Evolutionary conservation across 352 stramenopile genomes (phyloP), one percentile per base, ranked within the genome.

Genomic region (Pythium rishiriense): DNA sequence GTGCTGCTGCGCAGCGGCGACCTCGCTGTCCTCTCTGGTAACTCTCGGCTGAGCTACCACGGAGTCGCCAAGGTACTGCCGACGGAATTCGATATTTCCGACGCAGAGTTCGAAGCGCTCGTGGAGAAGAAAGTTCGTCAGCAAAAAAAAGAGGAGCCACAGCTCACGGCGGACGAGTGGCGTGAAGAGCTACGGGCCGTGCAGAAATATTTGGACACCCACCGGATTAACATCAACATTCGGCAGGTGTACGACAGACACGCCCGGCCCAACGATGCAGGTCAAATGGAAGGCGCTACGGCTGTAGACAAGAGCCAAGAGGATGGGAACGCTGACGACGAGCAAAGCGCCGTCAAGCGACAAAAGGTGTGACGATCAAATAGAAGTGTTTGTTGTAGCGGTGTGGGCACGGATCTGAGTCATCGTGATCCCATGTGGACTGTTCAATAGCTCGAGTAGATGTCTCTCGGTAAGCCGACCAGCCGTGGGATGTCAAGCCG

Each of bases 141-240:
- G 0, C 49, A 43, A 46, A 29, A 42, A n/a, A 42, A 63, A 14
- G 33, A 46, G 15, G 19, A 24, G 2, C 25, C 51, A 15, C 1
- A 53, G 21, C 4, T 5, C 29, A 56, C 28, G 26, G 64, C 24
- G 7, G 49, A 69, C 12, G 43, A 62, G 8, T 49, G 45, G 49
- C 51, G 59, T 10, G 72, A 81, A 10, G 72, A 89, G 10, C 72
- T 78, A 5, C 63, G 54, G 12, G 72, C 81, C 4, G 67, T 92
- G 31, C 63, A 58, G n/a, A 69, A 15, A 29, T 92, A 91, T 62
- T 58, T 93, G 31, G 67, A 63, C 35, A 62, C 69, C 11, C 76
- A 90, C 35, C 81, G 85, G 35, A 88, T 94, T 63, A 94, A 94
- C 64, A 83, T 94, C 58, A 94, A 94, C 60, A 63, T 94, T 24